Percentiles rank a stretch among this genome's conserved stretches.
These are phyloP conservation scores for Tricholoma bakamatsutake DNA, from an alignment of 768 basidiomycete species.

Conservation along the genomic window DNA sequence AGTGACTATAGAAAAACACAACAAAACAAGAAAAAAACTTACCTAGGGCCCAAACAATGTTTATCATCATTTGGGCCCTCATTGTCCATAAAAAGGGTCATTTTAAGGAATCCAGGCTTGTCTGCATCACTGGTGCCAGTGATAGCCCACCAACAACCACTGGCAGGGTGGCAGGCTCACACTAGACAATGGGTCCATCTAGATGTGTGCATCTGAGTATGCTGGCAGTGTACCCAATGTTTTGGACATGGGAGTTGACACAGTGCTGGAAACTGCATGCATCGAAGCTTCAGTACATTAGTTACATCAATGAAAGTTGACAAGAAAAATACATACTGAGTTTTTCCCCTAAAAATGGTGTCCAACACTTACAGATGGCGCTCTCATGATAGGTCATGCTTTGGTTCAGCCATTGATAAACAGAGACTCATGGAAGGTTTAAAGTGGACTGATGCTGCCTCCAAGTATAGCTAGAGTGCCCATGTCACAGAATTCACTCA, in stretches of 20 bases:
- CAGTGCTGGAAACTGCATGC: neutral
- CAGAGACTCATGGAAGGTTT: neutral
- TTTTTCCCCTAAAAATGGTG: neutral
- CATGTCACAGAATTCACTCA: neutral
- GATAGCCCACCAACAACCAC: neutral
- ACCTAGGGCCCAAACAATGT: too few species aligned
- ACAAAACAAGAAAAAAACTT: too few species aligned
- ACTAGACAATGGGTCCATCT: neutral
- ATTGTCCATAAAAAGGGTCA: too few species aligned
- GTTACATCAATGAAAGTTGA: neutral
- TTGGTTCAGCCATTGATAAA: neutral
- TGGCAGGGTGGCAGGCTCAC: neutral
- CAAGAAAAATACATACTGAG: neutral
- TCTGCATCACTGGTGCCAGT: neutral
- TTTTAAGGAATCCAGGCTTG: too few species aligned
- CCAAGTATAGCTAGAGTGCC: too few species aligned
- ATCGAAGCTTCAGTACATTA: neutral
- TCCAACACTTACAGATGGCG: neutral
- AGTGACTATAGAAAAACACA: too few species aligned
- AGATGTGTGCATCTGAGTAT: too few species aligned
- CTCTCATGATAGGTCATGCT: neutral
- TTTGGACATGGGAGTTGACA: neutral
- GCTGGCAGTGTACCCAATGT: neutral
- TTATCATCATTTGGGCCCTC: too few species aligned
- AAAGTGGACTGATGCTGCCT: neutral